Evolutionary conservation across 345 rosid genomes (phyloP).

Genomic region (Aquilaria yunnanensis): DNA sequence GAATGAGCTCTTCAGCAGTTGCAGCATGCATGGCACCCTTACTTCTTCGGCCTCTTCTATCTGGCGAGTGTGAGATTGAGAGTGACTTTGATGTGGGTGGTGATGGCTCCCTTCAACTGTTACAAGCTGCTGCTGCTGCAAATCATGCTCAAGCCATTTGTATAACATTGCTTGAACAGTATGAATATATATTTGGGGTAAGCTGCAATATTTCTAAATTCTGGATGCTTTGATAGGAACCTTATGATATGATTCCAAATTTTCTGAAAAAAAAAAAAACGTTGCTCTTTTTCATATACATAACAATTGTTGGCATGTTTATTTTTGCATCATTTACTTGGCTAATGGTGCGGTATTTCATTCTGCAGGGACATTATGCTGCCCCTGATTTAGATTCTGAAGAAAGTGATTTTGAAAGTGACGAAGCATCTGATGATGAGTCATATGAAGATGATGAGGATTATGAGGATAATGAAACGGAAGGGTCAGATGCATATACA

Average conservation of each 20-base stretch:
- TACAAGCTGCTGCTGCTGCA: constrained; percentile 99
- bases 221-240: too few species aligned
- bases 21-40: constrained; percentile 99
- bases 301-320: constrained; percentile 7
- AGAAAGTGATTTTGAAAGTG: constrained; percentile 76
- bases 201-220: constrained; percentile 20
- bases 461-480: constrained; percentile 37
- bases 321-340: constrained; percentile 20
- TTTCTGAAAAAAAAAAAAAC: background rate
- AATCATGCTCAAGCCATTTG: constrained; percentile 99
- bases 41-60: constrained; percentile 94
- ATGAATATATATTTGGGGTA: constrained; percentile 82
- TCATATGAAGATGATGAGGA: constrained; percentile 63
- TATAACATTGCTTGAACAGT: constrained; percentile 85
- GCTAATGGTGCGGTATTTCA: constrained; percentile 17
- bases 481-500: constrained; percentile 46
- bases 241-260: too few species aligned
- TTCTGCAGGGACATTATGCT: constrained; percentile 68
- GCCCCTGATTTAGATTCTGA: constrained; percentile 79
- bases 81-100: constrained; percentile 87
- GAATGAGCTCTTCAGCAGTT: constrained; percentile 96
- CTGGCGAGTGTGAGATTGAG: constrained; percentile 97
- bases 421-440: constrained; percentile 74
- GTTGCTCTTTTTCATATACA: background rate
- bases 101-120: constrained; percentile 88